Evolutionary conservation across 257 asterid genomes (phyloP).

Genomic region (Dorcoceras hygrometricum): DNA sequence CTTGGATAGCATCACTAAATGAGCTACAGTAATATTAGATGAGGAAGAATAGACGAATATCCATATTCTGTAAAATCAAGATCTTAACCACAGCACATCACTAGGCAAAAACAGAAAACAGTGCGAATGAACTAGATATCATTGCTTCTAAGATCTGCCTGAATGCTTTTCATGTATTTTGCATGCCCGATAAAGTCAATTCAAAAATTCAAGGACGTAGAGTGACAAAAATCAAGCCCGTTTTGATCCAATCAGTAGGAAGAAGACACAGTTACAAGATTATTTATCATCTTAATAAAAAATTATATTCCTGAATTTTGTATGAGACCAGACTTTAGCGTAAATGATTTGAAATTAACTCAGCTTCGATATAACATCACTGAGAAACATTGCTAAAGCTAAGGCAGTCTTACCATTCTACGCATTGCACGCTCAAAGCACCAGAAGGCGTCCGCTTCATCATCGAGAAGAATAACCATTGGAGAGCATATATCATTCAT

Average conservation of each 20-base stretch:
- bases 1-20: neutral
- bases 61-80: neutral
- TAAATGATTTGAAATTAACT: constrained; percentile 8
- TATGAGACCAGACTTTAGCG: neutral
- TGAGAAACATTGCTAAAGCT: constrained; percentile 8
- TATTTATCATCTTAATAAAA: neutral
- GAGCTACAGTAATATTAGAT: neutral
- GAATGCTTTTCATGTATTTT: neutral
- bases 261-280: neutral
- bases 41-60: neutral
- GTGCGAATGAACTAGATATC: neutral
- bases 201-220: neutral
- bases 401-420: constrained; percentile 59
- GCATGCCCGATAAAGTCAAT: neutral
- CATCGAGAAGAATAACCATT: constrained; percentile 71
- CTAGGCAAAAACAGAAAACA: neutral
- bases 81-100: neutral
- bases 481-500: constrained; percentile 99
- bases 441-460: constrained; percentile 99
- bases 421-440: constrained; percentile 98
- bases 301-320: neutral
- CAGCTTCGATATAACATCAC: neutral
- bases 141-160: neutral
- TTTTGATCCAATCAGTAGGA: neutral
- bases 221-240: neutral